Evolutionary conservation across 1,284 basidiomycete species (phyloP).

Genomic region (Cryptococcus hybrid): DNA sequence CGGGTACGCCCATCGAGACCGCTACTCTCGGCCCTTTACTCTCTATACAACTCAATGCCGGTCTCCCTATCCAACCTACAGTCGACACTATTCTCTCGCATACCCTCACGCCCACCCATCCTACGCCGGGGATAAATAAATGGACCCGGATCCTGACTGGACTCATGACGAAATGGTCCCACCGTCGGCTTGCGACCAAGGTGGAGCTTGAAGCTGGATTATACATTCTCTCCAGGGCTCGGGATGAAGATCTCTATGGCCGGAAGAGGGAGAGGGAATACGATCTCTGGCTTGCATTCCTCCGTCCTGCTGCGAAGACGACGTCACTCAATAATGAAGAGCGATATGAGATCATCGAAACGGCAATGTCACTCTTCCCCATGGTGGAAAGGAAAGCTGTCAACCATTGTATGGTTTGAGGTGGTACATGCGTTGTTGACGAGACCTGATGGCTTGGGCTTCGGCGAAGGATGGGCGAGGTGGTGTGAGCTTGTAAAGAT

Average conservation of each 20-base stretch:
- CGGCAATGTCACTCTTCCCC: conserved; percentile 13
- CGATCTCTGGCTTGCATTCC: conserved; percentile 13
- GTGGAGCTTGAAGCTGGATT: conserved; percentile 12
- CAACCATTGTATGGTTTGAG: conserved; percentile 8
- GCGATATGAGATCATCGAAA: conserved; percentile 10
- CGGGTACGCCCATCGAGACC: background rate
- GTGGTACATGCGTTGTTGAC: conserved; percentile 5
- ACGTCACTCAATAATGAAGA: background rate
- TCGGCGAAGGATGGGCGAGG: conserved; percentile 7
- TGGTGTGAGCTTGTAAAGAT: conserved; percentile 7
- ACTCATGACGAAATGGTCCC: conserved; percentile 8
- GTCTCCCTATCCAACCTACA: conserved; percentile 5
- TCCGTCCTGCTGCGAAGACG: conserved; percentile 5
- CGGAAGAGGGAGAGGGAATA: conserved; percentile 2
- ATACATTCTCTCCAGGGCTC: conserved; percentile 6
- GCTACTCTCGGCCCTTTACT: conserved; percentile 12
- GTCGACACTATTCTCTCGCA: conserved; percentile 12
- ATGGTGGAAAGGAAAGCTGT: conserved; percentile 1
- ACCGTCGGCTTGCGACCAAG: background rate
- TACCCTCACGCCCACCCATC: background rate
- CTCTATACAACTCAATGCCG: conserved; percentile 10
- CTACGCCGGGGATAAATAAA: conserved; percentile 3
- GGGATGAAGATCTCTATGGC: conserved; percentile 4
- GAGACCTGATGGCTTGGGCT: conserved; percentile 4
- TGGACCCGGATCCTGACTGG: conserved; percentile 15